Conservation (phyloP, 2,329 filamentous ascomycete genomes). For the Ophiostoma perfectum region DNA sequence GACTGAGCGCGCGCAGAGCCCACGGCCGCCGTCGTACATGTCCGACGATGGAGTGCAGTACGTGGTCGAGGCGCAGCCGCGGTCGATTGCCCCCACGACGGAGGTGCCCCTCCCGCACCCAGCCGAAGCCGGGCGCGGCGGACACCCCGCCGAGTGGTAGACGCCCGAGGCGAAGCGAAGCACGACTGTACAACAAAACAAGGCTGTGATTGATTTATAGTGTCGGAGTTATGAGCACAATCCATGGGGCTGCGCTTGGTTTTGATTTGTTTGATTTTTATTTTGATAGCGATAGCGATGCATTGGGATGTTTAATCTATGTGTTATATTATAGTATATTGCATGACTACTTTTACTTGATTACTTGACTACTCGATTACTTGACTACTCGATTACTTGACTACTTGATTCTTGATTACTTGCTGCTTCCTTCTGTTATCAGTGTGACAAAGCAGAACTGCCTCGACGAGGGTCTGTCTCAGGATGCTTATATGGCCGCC, state of each 20-base stretch:
- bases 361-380: too few species aligned
- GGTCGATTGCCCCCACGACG: constrained; percentile 48
- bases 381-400: too few species aligned
- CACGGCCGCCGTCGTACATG: constrained; percentile 67
- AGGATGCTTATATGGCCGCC: too few species aligned
- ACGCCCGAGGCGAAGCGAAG: not conserved
- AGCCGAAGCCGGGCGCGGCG: constrained; percentile 39
- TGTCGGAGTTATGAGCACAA: not conserved
- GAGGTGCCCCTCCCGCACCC: constrained; percentile 46
- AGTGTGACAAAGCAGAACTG: too few species aligned
- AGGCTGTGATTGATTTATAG: not conserved
- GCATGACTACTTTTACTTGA: too few species aligned
- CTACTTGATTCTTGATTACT: too few species aligned
- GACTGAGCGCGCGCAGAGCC: constrained; percentile 23
- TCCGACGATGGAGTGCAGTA: constrained; percentile 72
- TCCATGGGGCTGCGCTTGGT: not conserved
- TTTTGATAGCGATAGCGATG: constrained; percentile 5
- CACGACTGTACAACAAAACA: not conserved
- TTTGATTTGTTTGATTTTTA: too few species aligned
- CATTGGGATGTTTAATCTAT: not conserved
- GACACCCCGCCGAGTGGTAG: not conserved
- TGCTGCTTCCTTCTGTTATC: too few species aligned
- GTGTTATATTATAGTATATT: too few species aligned
- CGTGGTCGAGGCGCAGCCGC: constrained; percentile 60
- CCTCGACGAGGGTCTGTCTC: too few species aligned